Evolutionary conservation across 1,139 yeast species (phyloP), one percentile per base, ranked within the genome.

Genomic region (Yamadazyma siamensis): DNA sequence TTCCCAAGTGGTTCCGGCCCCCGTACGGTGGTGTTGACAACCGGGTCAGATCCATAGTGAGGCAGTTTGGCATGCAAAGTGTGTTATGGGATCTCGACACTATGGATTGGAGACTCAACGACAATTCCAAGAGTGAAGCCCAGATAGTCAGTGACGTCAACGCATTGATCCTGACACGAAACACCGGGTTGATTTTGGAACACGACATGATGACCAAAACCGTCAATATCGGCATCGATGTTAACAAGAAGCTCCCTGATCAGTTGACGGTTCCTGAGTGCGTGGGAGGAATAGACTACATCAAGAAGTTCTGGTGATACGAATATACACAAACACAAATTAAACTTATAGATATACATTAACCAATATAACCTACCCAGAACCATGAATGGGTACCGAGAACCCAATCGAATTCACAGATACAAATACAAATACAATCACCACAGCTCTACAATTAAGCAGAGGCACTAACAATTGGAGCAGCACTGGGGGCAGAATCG

Each of bases 21-120:
- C 98, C 98, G 0, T 89, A 86, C 54, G 97, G 97, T 1, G 96
- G 95, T 0, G 69, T 85, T 27, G 98, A 89, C 58, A 81, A 87
- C 52, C 65, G 97, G 32, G 82, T 89, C 1, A 63, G 97, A 34
- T 65, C 81, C 2, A 85, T 89, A 33, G 71, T 87, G 11, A 65
- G 94, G 32, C 86, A 83, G 55, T 85, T 89, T 56, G 96, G 96
- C 0, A 72, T 89, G 70, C 89, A 81, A 48, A 77, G 84, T 10
- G 96, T 84, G 15, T 60, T 91, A 27, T 89, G 97, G 98, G 94
- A 88, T 52, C 77, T 75, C 46, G 97, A 89, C 54, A 78, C 96
- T 0, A 80, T 81, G 58, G 97, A 91, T 56, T 89, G 97, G 97
- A 77, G 79, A 55, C 61, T 88, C 43, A 66, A 75, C 32, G 40